phyloP scores from a whole-genome alignment of 2,329 filamentous ascomycete species.

The Raffaelea deltoideospora region DNA sequence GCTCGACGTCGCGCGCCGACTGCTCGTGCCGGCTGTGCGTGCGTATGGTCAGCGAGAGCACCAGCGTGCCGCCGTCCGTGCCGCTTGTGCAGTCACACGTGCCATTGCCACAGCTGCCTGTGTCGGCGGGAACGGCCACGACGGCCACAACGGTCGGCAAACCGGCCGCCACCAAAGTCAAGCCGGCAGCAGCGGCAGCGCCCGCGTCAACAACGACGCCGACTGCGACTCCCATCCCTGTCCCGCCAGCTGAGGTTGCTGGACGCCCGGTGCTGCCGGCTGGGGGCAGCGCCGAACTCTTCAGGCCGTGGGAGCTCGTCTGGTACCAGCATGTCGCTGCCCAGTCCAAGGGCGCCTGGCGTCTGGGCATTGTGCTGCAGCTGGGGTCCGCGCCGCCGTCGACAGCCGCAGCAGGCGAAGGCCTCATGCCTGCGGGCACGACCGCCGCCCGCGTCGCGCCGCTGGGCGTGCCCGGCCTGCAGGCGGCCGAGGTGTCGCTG shows the following conservation, averaged over 20 bases:
- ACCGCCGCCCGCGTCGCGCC: constrained; percentile 14
- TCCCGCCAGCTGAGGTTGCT: neutral
- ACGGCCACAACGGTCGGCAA: neutral
- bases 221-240: neutral
- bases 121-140: neutral
- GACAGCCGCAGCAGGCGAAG: too few species aligned
- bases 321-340: constrained; percentile 20
- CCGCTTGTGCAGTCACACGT: neutral
- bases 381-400: constrained; percentile 3
- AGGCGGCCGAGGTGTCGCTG: constrained; percentile 10
- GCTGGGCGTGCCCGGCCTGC: constrained; percentile 13
- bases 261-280: too few species aligned
- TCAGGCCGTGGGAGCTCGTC: constrained; percentile 20
- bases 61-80: neutral
- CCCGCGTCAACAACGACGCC: neutral
- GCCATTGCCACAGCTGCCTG: constrained; percentile 1
- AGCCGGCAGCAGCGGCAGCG: neutral
- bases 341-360: constrained; percentile 16
- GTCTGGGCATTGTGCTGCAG: constrained; percentile 17
- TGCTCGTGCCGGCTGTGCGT: constrained; percentile 35
- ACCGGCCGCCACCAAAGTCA: neutral
- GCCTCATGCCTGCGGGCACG: too few species aligned
- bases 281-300: constrained; percentile 9
- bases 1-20: constrained; percentile 29
- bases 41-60: constrained; percentile 12